Evolutionary conservation across 345 rosid species (phyloP), one percentile per base, ranked within the genome.

Genomic region (Mangifera indica): DNA sequence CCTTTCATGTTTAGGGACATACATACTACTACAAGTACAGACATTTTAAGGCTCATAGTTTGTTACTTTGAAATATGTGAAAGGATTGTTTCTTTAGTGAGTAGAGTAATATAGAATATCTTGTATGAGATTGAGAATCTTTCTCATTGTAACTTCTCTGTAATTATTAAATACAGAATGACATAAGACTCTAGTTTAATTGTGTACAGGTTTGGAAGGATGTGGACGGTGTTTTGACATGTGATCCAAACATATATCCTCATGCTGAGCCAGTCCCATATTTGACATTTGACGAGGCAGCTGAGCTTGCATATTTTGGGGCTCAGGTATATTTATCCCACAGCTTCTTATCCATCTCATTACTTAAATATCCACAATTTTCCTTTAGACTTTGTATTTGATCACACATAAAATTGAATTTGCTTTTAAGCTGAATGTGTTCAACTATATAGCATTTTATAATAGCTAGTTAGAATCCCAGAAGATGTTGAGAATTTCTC

Each of bases 221-320:
- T 83, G 99, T 95, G 66, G 99, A 95, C 77, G 99, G 99, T 76
- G 99, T 93, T 79, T 81, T 95, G 80, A 95, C 99, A 56, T 95
- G 99, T 63, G 99, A 95, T 74, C 99, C 99, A 73, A 91, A 87
- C 77, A 95, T 95, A 71, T 79, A 88, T 79, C 78, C 86, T 34
- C 72, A 7, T 52, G 98, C 98, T 3, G 85, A 84, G 79, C 93
- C 98, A 73, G 98, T 95, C 51, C 96, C 96, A 34, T 88, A 62
- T 76, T 78, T 95, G 75, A 93, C 99, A 70, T 95, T 95, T 77
- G 99, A 93, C 0, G 99, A 95, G 80, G 99, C 99, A 77, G 96
- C 99, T 71, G 99, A 95, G 84, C 94, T 95, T 70, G 99, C 99
- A 67, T 95, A 95, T 85, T 95, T 89, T 84, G 99, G 99, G 71